Percentiles rank a stretch among this genome's conserved stretches.
phyloP scores from a whole-genome alignment of 805 yeast species.

The Citeromyces nyonsensis region DNA sequence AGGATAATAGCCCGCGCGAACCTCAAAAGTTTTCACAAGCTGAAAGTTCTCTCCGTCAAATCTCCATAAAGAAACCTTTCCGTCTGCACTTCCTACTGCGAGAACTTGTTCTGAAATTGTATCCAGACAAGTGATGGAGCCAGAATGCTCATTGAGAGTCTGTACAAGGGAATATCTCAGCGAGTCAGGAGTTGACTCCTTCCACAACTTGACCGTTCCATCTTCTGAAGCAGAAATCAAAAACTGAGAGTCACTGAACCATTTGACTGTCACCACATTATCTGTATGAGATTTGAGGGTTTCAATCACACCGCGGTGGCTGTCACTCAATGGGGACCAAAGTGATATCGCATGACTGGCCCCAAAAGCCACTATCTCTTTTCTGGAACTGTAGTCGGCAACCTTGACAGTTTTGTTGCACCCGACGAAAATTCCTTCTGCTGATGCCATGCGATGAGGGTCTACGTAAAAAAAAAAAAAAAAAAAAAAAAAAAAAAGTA shows the following conservation, averaged over 20 bases:
- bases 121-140: constrained; percentile 40
- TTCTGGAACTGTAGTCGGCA: constrained; percentile 28
- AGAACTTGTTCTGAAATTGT: constrained; percentile 20
- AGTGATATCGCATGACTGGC: constrained; percentile 52
- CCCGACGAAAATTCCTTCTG: constrained; percentile 54
- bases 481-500: too few species aligned
- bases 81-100: constrained; percentile 51
- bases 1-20: constrained; percentile 34
- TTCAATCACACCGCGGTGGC: constrained; percentile 26
- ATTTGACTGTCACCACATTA: constrained; percentile 54
- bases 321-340: constrained; percentile 39
- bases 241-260: constrained; percentile 25
- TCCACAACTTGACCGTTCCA: constrained; percentile 47
- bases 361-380: constrained; percentile 48
- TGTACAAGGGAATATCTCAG: constrained; percentile 9
- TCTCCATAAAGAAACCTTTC: constrained; percentile 37
- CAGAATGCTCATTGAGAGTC: constrained; percentile 21
- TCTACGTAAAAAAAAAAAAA: too few species aligned
- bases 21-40: constrained; percentile 15
- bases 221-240: constrained; percentile 62
- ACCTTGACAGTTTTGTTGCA: constrained; percentile 54
- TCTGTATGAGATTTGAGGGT: constrained; percentile 48
- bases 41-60: constrained; percentile 9
- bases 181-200: constrained; percentile 2
- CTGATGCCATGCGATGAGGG: constrained; percentile 6